Evolutionary conservation across 129 eudicot species (phyloP), one percentile per base, ranked within the genome.

Genomic region (Helianthus tuberosus): DNA sequence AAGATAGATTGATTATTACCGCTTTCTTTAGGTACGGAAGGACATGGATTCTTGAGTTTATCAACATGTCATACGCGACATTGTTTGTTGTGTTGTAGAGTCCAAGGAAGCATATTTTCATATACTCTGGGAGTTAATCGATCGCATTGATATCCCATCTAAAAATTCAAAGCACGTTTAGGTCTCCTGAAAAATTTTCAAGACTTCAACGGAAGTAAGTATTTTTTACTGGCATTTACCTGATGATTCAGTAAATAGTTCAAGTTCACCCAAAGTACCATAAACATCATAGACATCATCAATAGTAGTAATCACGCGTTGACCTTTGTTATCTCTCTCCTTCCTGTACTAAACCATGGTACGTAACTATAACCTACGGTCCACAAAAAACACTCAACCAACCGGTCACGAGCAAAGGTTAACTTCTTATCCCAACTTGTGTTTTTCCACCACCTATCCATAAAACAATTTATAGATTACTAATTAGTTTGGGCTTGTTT

Each of bases 241-340:
- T 76, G 44, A 41, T 41, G 39, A 53, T 25, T 76, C 20, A 0
- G 85, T 86, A 44, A 86, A 82, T 20, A 41, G 53, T 52, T 76
- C 75, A 52, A 82, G 81, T 38, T 86, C 90, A 6, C 73, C 76
- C 20, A 79, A 52, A 9, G 83, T 79, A 47, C 87, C 87, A 48
- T 62, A 82, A 2, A 81, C 80, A 70, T 86, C 90, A 62, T 86
- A 86, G 58, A 75, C 54, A 79, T 86, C 90, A 46, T 86, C 90
- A 13, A 82, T 77, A 1, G 79, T 75, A 4, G 85, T 71, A n/a
- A 77, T 63, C 6, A 82, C 11, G 79, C 60, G 10, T 52, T 67
- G 38, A 68, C 47, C 62, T 79, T 73, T 29, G 79, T 73, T 47
- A 69, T 4, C 6, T 64, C 53, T 49, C 50, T 79, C 49, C 90